A percentile compares a stretch with the other conserved stretches of the same genome.
Evolutionary conservation across 768 basidiomycete species (phyloP).

Genomic region (Obba rivulosa): DNA sequence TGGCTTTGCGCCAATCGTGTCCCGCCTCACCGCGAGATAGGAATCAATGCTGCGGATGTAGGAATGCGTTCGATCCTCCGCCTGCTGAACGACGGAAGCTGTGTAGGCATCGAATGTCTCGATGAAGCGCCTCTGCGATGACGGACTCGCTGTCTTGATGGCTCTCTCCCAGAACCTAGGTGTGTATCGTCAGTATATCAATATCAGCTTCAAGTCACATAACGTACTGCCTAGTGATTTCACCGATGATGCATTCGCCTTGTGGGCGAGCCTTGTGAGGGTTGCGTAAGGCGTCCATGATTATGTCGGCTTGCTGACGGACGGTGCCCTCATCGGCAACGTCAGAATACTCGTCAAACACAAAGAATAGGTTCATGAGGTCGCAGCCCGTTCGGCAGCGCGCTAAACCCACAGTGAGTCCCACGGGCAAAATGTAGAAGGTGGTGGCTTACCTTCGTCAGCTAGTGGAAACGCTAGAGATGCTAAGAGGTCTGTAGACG

Average conservation of each 20-base stretch:
- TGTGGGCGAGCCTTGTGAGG: conserved; percentile 16
- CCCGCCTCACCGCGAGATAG: conserved; percentile 20
- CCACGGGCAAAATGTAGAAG: too few relatives aligned
- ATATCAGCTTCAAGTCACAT: not conserved
- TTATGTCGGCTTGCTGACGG: conserved; percentile 13
- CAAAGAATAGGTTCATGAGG: conserved; percentile 24
- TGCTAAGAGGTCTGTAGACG: conserved; percentile 7
- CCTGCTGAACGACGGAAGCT: conserved; percentile 20
- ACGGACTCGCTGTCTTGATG: conserved; percentile 3
- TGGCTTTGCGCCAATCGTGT: conserved; percentile 19
- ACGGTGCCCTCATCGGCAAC: conserved; percentile 1
- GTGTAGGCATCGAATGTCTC: conserved; percentile 17
- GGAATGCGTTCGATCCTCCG: conserved; percentile 12
- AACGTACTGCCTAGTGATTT: conserved; percentile 19
- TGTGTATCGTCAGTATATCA: not conserved
- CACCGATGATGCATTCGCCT: conserved; percentile 17
- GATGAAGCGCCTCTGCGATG: conserved; percentile 14
- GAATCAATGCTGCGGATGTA: conserved; percentile 15
- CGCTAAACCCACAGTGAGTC: not conserved
- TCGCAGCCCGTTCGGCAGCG: conserved; percentile 13
- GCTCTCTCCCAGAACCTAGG: conserved; percentile 16
- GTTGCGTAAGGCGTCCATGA: conserved; percentile 20
- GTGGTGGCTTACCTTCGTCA: not conserved
- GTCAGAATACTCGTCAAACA: conserved; percentile 24
- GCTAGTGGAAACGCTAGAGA: conserved; percentile 6